Percentiles rank a stretch among this genome's conserved stretches.
Evolutionary conservation across 2,329 filamentous ascomycete species (phyloP).

Genomic region (Lasiodiplodia theobromae): DNA sequence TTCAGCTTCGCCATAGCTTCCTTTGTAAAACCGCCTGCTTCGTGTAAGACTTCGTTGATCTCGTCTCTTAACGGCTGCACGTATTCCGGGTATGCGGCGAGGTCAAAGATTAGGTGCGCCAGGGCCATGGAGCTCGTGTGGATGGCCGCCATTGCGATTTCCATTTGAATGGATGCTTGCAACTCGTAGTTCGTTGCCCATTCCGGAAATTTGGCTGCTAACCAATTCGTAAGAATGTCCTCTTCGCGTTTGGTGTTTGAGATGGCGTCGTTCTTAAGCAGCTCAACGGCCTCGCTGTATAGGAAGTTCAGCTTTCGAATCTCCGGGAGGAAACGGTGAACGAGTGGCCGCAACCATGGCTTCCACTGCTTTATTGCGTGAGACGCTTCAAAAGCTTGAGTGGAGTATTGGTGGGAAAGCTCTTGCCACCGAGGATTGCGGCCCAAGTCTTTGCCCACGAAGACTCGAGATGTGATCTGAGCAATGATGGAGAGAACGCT

Average conservation of each 20-base stretch:
- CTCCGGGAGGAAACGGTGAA: conserved; percentile 45
- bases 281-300: conserved; percentile 40
- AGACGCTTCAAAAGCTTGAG: conserved; percentile 44
- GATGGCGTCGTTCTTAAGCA: conserved; percentile 45
- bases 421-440: conserved; percentile 50
- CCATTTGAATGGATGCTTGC: neutral
- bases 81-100: conserved; percentile 37
- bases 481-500: conserved; percentile 35
- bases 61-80: conserved; percentile 39
- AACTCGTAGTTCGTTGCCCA: neutral
- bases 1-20: conserved; percentile 38
- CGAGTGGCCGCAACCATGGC: conserved; percentile 41
- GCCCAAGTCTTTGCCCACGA: conserved; percentile 47
- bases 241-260: conserved; percentile 31
- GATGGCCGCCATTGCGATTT: conserved; percentile 31
- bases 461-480: conserved; percentile 50
- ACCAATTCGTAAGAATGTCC: conserved; percentile 35
- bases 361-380: conserved; percentile 45
- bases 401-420: conserved; percentile 43
- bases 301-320: conserved; percentile 42
- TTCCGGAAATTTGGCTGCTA: conserved; percentile 31
- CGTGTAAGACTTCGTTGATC: conserved; percentile 38
- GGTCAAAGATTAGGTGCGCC: conserved; percentile 35
- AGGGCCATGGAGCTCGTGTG: conserved; percentile 38
- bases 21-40: conserved; percentile 28